A percentile compares a stretch with the other conserved stretches of the same genome.
Evolutionary conservation across 169 alveolate species (phyloP).

Genomic region (Plasmodium berghei): DNA sequence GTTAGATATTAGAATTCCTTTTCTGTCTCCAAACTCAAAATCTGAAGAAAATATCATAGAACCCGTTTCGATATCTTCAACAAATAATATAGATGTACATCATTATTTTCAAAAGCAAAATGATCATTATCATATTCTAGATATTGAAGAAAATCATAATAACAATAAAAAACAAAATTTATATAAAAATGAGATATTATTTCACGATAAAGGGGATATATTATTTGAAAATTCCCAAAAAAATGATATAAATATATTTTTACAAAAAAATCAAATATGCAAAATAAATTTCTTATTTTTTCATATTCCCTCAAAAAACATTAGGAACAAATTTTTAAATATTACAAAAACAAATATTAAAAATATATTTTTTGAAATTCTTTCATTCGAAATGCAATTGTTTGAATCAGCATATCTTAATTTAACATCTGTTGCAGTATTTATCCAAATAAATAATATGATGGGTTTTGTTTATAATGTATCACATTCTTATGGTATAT

Average conservation of each 20-base stretch:
- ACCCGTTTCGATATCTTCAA: not conserved
- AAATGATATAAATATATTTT: not conserved
- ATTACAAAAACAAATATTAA: constrained; percentile 22
- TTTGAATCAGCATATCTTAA: constrained; percentile 46
- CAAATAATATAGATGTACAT: too few relatives aligned
- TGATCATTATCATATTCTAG: too few relatives aligned
- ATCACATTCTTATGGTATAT: constrained; percentile 43
- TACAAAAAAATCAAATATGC: not conserved
- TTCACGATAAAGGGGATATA: not conserved
- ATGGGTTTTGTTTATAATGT: constrained; percentile 19
- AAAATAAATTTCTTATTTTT: constrained; percentile 13
- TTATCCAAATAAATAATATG: constrained; percentile 17
- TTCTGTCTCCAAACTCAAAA: not conserved
- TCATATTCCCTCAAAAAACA: constrained; percentile 11
- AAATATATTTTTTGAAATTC: constrained; percentile 34
- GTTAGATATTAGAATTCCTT: not conserved
- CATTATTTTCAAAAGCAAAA: too few relatives aligned
- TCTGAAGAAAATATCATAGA: not conserved
- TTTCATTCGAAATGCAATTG: constrained; percentile 33
- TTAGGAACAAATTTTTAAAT: not conserved
- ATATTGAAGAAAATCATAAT: too few relatives aligned
- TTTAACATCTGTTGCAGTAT: constrained; percentile 24
- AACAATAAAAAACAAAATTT: too few relatives aligned
- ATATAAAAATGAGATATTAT: too few relatives aligned
- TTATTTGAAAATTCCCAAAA: not conserved